Evolutionary conservation across 2,329 filamentous ascomycete genomes (phyloP).

Genomic region (Berkeleyomyces rouxiae): DNA sequence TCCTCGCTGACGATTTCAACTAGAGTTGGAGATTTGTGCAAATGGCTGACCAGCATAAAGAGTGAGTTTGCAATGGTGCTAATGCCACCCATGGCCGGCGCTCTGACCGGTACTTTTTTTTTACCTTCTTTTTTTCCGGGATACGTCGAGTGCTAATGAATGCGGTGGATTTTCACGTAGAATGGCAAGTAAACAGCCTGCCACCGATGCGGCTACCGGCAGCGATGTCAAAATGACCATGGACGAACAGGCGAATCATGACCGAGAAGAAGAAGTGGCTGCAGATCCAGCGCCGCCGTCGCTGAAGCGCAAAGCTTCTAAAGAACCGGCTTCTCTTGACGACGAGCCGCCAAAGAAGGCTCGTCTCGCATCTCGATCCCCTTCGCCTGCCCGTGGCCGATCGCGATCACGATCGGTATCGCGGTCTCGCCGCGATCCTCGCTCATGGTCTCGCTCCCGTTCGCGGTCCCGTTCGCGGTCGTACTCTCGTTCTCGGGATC

Average conservation of each 20-base stretch:
- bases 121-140: neutral
- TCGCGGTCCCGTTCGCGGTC: neutral
- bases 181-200: neutral
- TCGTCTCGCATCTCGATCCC: neutral
- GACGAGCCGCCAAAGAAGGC: slow-evolving; percentile 8
- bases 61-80: neutral
- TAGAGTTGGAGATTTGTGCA: neutral
- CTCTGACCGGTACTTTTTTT: neutral
- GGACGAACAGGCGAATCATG: neutral
- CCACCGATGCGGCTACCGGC: neutral
- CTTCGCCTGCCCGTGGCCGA: neutral
- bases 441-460: neutral
- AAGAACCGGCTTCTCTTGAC: neutral
- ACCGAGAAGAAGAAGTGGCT: neutral
- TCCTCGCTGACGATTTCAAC: neutral
- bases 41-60: neutral
- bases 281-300: neutral
- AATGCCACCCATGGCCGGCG: neutral
- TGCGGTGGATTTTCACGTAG: neutral
- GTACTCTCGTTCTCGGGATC: neutral
- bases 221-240: neutral
- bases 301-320: slow-evolving; percentile 11
- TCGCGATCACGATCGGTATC: neutral
- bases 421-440: neutral
- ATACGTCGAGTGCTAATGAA: neutral